A percentile compares a stretch with the other conserved stretches of the same genome.
phyloP scores from a whole-genome alignment of 352 stramenopile species.

The Aphanomyces astaci region DNA sequence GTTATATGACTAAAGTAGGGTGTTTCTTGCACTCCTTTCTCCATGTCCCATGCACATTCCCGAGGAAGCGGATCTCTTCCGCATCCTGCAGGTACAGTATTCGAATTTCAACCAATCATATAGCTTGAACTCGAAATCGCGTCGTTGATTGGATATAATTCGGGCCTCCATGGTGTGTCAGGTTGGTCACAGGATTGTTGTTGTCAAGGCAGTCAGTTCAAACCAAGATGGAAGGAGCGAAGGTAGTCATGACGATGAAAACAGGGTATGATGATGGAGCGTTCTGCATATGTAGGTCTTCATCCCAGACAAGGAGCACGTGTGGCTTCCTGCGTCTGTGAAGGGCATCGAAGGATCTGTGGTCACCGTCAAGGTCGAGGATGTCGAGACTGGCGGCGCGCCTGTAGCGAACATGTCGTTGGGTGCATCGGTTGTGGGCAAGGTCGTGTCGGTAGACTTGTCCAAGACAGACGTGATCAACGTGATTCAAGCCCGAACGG shows the following conservation, averaged over 20 bases:
- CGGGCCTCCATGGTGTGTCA: neutral
- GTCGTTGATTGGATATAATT: neutral
- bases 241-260: neutral
- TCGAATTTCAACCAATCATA: neutral
- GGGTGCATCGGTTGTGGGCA: constrained; percentile 38
- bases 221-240: constrained; percentile 19
- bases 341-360: constrained; percentile 36
- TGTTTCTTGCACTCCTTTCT: neutral
- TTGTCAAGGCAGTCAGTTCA: constrained; percentile 16
- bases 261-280: neutral
- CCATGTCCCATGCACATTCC: neutral
- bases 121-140: neutral
- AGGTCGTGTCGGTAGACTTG: constrained; percentile 45
- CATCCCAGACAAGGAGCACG: constrained; percentile 58
- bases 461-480: constrained; percentile 47
- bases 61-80: neutral
- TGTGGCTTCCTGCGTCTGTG: constrained; percentile 75
- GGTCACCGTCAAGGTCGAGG: constrained; percentile 58
- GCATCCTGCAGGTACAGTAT: neutral
- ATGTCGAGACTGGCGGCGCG: constrained; percentile 49
- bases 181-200: neutral
- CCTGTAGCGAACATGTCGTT: constrained; percentile 42
- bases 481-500: constrained; percentile 52
- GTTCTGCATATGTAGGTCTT: constrained; percentile 47
- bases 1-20: too few relatives aligned